Evolutionary conservation across 2,329 filamentous ascomycete species (phyloP).

Genomic region (Metarhizium robertsii): DNA sequence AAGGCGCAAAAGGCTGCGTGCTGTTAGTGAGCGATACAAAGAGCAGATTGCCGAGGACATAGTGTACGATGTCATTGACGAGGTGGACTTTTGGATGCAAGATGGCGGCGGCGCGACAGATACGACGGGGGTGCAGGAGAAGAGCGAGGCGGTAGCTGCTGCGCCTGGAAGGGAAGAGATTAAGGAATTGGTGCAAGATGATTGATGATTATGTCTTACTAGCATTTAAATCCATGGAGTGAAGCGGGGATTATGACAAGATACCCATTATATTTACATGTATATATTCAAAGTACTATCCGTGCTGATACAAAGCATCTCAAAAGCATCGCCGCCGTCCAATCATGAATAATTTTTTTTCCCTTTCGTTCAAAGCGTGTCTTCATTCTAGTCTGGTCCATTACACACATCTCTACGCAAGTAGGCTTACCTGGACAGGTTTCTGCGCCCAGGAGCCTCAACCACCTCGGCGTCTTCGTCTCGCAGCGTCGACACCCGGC

Average conservation of each 20-base stretch:
- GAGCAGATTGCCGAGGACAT: slow-evolving; percentile 95
- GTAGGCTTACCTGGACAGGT: no score
- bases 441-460: background rate
- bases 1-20: slow-evolving; percentile 32
- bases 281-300: background rate
- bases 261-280: slow-evolving; percentile 15
- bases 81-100: slow-evolving; percentile 81
- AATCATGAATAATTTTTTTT: background rate
- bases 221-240: background rate
- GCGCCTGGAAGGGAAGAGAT: slow-evolving; percentile 46
- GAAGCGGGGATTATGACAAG: background rate
- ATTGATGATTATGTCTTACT: slow-evolving; percentile 22
- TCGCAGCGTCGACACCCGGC: background rate
- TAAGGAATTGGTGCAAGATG: slow-evolving; percentile 57
- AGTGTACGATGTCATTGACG: slow-evolving; percentile 86
- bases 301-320: background rate
- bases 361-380: background rate
- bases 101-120: slow-evolving; percentile 48
- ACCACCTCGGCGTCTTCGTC: background rate
- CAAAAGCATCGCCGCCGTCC: background rate
- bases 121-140: slow-evolving; percentile 33
- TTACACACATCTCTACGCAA: no score
- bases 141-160: slow-evolving; percentile 33
- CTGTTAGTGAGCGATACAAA: slow-evolving; percentile 70
- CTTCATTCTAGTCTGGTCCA: no score